Base-by-base conservation (phyloP, 2,329 filamentous ascomycete genomes). In the Sclerotinia glacialis region DNA sequence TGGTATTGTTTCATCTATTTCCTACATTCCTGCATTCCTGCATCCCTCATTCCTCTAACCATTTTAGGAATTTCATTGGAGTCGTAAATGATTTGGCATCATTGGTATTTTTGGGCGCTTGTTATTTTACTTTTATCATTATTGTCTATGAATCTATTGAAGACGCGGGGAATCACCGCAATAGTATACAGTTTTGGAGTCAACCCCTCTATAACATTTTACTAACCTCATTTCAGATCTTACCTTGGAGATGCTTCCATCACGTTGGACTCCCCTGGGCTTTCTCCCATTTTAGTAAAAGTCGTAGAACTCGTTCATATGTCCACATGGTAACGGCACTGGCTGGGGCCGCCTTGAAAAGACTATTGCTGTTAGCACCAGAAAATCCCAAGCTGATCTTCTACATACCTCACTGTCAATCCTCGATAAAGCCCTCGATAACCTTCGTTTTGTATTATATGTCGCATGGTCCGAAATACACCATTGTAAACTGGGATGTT, bases 301-400 rank as follows among this genome's bases (percentile, higher is more conserved):
- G 56, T 21, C 59, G 56, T 76, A 92, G 79, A 1, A 82, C 82
- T 70, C 85, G 78, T 77, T 91, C 89, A 77, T 91, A 91, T 5
- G 87, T 90, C 88, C 88, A 91, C 87, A 92, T 90, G 0, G 89
- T 92, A 23, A 91, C 83, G 2, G 89, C 89, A 77, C 87, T 90
- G 6, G 88, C 85, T 23, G 95, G 95, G 28, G 94, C 95, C 42
- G 94, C 92, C 81, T 99, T 99, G 72, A 98, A 77, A 75, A 99
- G 79, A 77, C 93, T 77, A 59, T 28, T 37, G 12, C 47, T 14
- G 49, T 66, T 44, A 66, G 64, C 34, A 16, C 8, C 21, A 23
- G 11, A 44, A 37, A 16, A 14, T 40, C 28, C 2, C 8, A 47
- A 28, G 23, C 11, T 50, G 9, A 9, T 28, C 44, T 26, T 40